Evolutionary conservation across 805 yeast species (phyloP).

Genomic region (Starmerella bombicola): DNA sequence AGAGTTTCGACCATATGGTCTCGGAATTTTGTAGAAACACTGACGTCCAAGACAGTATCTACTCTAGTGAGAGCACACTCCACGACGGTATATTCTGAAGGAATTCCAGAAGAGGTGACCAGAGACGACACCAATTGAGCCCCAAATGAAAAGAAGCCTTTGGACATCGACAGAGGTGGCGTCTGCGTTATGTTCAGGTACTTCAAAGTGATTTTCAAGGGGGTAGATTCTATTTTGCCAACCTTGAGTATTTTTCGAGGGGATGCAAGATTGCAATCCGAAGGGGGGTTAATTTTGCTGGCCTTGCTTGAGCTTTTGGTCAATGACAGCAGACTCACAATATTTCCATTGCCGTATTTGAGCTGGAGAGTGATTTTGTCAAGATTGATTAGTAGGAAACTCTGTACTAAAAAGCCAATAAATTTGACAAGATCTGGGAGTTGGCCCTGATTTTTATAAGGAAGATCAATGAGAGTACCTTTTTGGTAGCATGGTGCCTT

Average conservation of each 20-base stretch:
- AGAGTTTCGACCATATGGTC: constrained; percentile 29
- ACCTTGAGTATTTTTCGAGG: constrained; percentile 24
- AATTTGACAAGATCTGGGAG: constrained; percentile 29
- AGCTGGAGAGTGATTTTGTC: constrained; percentile 22
- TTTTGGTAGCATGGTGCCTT: constrained; percentile 18
- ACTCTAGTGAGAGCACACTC: constrained; percentile 25
- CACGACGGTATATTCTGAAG: constrained; percentile 26
- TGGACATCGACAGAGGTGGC: constrained; percentile 19
- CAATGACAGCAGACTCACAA: constrained; percentile 22
- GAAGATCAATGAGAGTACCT: constrained; percentile 32
- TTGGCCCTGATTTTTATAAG: constrained; percentile 25
- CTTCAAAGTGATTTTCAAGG: constrained; percentile 24
- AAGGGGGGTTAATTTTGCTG: constrained; percentile 21
- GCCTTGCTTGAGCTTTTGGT: constrained; percentile 23
- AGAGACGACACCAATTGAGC: constrained; percentile 24
- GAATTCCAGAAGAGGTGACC: constrained; percentile 24
- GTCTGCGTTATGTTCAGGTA: constrained; percentile 31
- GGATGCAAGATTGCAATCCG: constrained; percentile 19
- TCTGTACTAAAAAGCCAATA: constrained; percentile 31
- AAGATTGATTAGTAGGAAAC: constrained; percentile 29
- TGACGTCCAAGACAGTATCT: constrained; percentile 27
- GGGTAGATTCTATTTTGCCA: constrained; percentile 19
- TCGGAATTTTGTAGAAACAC: constrained; percentile 26
- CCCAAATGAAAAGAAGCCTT: constrained; percentile 26
- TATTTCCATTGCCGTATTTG: constrained; percentile 21